A percentile compares a stretch with the other conserved stretches of the same genome.
These are phyloP conservation scores for Raphanus sativus DNA, from an alignment of 345 rosid genomes.

Conservation along the genomic window DNA sequence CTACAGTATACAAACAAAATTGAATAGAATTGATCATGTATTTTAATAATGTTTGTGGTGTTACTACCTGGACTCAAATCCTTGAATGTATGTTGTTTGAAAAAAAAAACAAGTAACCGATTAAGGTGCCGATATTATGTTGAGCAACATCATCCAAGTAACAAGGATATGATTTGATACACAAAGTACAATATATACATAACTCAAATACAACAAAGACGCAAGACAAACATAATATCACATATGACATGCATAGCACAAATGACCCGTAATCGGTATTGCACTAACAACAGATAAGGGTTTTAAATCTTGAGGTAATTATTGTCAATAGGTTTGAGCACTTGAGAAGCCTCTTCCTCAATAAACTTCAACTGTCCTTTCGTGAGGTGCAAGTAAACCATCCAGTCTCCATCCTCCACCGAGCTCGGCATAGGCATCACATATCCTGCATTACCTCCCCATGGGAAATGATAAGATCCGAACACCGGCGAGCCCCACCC, in stretches of 20 bases:
- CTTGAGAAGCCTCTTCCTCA: constrained; percentile 42
- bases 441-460: constrained; percentile 54
- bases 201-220: constrained; percentile 16
- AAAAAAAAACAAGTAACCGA: not conserved
- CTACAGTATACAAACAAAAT: not conserved
- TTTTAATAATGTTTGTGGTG: not conserved
- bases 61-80: not conserved
- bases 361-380: constrained; percentile 44
- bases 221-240: constrained; percentile 12
- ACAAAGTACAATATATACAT: not conserved
- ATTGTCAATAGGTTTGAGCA: constrained; percentile 45
- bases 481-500: constrained; percentile 57
- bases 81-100: not conserved
- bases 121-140: not conserved
- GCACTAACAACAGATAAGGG: not conserved
- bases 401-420: constrained; percentile 46
- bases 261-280: not conserved
- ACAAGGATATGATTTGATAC: not conserved
- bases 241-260: not conserved
- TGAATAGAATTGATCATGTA: not conserved
- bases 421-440: constrained; percentile 68
- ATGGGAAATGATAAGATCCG: constrained; percentile 55
- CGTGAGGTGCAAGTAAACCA: constrained; percentile 51
- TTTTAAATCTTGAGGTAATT: constrained; percentile 39
- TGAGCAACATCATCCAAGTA: constrained; percentile 4